phyloP scores from a whole-genome alignment of 768 basidiomycete species.

The Lentinula sp. region DNA sequence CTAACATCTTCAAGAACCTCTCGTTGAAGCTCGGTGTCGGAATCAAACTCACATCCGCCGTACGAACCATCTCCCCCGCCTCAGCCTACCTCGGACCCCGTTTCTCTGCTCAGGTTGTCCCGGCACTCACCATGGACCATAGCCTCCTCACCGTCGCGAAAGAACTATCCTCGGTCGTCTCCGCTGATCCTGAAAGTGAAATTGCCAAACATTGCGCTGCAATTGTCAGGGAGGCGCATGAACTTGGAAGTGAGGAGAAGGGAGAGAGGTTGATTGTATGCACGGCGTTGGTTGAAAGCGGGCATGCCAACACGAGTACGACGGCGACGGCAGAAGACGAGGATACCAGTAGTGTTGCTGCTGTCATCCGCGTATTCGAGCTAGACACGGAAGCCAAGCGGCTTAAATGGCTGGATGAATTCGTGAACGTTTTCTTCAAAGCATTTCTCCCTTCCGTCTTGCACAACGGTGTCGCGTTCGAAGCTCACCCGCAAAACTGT shows the following conservation, averaged over 20 bases:
- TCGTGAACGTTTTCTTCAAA: slow-evolving; percentile 42
- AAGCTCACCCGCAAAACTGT: slow-evolving; percentile 57
- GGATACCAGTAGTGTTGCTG: slow-evolving; percentile 24
- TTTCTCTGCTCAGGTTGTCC: slow-evolving; percentile 48
- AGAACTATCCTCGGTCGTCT: slow-evolving; percentile 49
- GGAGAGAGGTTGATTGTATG: slow-evolving; percentile 51
- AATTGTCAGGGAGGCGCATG: slow-evolving; percentile 48
- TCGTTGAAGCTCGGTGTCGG: slow-evolving; percentile 52
- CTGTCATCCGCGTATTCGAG: slow-evolving; percentile 43
- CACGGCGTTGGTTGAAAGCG: slow-evolving; percentile 49
- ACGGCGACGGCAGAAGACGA: slow-evolving; percentile 24
- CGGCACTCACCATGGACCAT: slow-evolving; percentile 39
- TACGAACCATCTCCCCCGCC: slow-evolving; percentile 55
- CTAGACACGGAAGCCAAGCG: slow-evolving; percentile 47
- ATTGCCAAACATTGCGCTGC: slow-evolving; percentile 49
- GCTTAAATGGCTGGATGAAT: slow-evolving; percentile 46
- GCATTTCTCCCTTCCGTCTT: slow-evolving; percentile 52
- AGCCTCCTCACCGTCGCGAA: slow-evolving; percentile 47
- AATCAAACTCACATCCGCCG: slow-evolving; percentile 50
- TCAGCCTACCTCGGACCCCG: slow-evolving; percentile 51
- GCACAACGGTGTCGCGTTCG: slow-evolving; percentile 51
- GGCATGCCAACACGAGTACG: slow-evolving; percentile 26
- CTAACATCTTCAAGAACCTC: slow-evolving; percentile 34
- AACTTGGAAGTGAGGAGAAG: slow-evolving; percentile 37
- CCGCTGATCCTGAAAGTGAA: slow-evolving; percentile 38